Conservation (phyloP, 805 yeast genomes). For the Sugiyamaella boreocaroliniensis region DNA sequence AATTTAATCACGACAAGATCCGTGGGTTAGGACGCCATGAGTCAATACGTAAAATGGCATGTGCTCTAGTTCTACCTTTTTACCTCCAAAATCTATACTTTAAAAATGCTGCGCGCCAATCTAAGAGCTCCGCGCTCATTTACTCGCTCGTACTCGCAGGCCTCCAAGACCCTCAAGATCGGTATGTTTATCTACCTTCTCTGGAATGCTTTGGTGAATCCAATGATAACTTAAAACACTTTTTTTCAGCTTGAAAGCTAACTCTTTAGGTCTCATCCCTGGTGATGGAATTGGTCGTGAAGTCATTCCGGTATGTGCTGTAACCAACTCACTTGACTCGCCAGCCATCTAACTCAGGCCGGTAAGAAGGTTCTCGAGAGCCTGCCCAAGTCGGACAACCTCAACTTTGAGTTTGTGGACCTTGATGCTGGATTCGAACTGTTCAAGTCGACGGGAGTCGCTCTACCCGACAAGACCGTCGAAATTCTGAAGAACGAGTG, state of each 20-base stretch:
- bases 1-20: too few relatives aligned
- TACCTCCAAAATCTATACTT: too few relatives aligned
- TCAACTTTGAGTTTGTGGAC: constrained; percentile 78
- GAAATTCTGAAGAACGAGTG: constrained; percentile 68
- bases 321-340: constrained; percentile 3
- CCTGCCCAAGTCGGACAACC: constrained; percentile 60
- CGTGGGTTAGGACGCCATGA: too few relatives aligned
- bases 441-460: constrained; percentile 91
- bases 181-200: constrained; percentile 10
- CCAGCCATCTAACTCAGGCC: constrained; percentile 31
- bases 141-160: constrained; percentile 2
- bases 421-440: constrained; percentile 92
- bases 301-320: constrained; percentile 61
- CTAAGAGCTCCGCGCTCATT: neutral
- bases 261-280: constrained; percentile 61
- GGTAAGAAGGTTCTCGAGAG: constrained; percentile 83
- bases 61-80: too few relatives aligned
- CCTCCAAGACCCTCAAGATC: constrained; percentile 17
- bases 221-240: constrained; percentile 1
- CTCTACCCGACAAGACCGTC: constrained; percentile 90
- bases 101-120: neutral
- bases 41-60: too few relatives aligned
- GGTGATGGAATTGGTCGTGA: constrained; percentile 99
- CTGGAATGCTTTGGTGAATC: neutral
- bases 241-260: too few relatives aligned